These are phyloP conservation scores for Stagonosporopsis vannaccii DNA, from an alignment of 2,329 filamentous ascomycete species.

Conservation along the genomic window DNA sequence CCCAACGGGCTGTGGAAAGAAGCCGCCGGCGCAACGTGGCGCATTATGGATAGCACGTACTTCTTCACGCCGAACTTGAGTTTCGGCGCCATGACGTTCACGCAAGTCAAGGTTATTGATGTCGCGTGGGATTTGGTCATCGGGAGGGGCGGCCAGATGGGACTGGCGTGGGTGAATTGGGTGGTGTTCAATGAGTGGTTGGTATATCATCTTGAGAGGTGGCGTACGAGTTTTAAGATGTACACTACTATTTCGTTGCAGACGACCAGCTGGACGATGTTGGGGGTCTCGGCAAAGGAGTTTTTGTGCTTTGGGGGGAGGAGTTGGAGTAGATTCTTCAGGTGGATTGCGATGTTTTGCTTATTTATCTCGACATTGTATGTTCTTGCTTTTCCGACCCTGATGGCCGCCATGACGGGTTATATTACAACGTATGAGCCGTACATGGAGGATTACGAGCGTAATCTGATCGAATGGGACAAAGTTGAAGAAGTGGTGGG, in stretches of 20 bases:
- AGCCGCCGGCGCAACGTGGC: slow-evolving; percentile 37
- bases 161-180: slow-evolving; percentile 46
- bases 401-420: slow-evolving; percentile 51
- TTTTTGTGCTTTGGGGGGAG: slow-evolving; percentile 33
- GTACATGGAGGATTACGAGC: slow-evolving; percentile 35
- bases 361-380: slow-evolving; percentile 45
- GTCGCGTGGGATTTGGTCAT: slow-evolving; percentile 49
- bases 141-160: slow-evolving; percentile 46
- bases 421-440: slow-evolving; percentile 44
- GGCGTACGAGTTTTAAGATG: slow-evolving; percentile 41
- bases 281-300: slow-evolving; percentile 43
- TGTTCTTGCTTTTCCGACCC: slow-evolving; percentile 47
- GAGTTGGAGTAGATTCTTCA: slow-evolving; percentile 38
- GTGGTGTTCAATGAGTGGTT: slow-evolving; percentile 49
- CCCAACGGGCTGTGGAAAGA: slow-evolving; percentile 44
- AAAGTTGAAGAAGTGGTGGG: slow-evolving; percentile 24
- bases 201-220: slow-evolving; percentile 45
- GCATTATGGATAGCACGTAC: slow-evolving; percentile 46
- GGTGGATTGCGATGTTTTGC: slow-evolving; percentile 41
- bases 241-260: slow-evolving; percentile 39
- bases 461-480: slow-evolving; percentile 36
- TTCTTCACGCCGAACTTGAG: slow-evolving; percentile 45
- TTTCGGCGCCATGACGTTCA: slow-evolving; percentile 45
- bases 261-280: slow-evolving; percentile 38
- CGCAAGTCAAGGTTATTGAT: slow-evolving; percentile 49